Evolutionary conservation across 2,329 filamentous ascomycete species (phyloP), one percentile per base, ranked within the genome.

Genomic region (Aspergillus fijiensis): DNA sequence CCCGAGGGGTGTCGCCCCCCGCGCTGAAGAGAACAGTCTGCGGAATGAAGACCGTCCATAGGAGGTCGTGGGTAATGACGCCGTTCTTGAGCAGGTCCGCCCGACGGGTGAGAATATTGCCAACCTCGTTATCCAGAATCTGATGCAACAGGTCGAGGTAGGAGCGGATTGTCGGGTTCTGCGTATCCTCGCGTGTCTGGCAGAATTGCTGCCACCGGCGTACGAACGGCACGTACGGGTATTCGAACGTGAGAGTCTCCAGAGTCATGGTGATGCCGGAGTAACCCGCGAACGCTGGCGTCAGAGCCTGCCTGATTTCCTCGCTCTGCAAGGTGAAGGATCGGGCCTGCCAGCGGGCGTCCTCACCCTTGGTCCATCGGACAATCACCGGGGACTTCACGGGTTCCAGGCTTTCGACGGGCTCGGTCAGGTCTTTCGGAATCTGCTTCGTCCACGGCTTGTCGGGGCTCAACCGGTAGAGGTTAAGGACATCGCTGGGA

Each of bases 251-350:
- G 2, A 90, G 76, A 2, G 85, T 80, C 25, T 85, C 79, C 25
- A 89, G 76, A 16, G 79, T 80, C 31, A 84, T 82, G 2, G 84
- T 83, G 33, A 90, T 78, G 1, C 86, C 85, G 0, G 84, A 84
- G 60, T 88, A 89, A 11, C 78, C 82, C 1, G 79, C 73, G 29
- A 89, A 77, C 9, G 88, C 79, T 12, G 81, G 77, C 11, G 76
- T 76, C 0, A 90, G 77, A 3, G 84, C 78, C 1, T 78, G 76
- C 72, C 86, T 87, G 51, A 90, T 74, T 57, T 82, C 77, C 1
- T 85, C 84, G 21, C 84, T 87, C 71, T 90, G 87, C 5, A 90
- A 75, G 50, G 88, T 80, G 61, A 90, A 83, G 51, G 84, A 87
- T 66, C 89, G 80, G 29, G 88, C 80, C 58, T 84, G 77, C 70